Evolutionary conservation across 2,329 filamentous ascomycete species (phyloP), one percentile per base, ranked within the genome.

Genomic region (Pseudonectria foliicola): DNA sequence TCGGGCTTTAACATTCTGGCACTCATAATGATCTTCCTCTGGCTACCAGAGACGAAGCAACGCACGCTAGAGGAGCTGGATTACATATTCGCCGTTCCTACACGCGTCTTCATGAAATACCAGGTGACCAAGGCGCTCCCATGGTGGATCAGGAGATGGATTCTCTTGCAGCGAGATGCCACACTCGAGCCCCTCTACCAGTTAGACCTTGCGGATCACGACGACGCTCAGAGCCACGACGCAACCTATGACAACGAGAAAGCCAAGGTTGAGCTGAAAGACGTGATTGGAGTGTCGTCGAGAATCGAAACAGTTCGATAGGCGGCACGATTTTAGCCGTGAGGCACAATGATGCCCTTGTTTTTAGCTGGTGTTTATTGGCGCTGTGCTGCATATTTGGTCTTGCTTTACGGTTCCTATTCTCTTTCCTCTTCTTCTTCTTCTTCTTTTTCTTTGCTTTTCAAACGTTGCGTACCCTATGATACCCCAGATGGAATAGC

Each of bases 71-170:
- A 71, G 44, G 68, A 71, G 54, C 58, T 83, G 25, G 78, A 83
- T 46, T 72, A 73, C 38, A 68, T 77, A 33, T 76, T 75, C 49
- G 74, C 71, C 4, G 75, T 82, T 4, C 75, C 75, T 2, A 78
- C 73, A 6, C 58, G 67, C 14, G 67, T 63, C 33, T 77, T 76
- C 47, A 68, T 72, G 52, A 61, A 57, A 37, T 81, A 81, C 43
- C 75, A 82, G 50, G 43, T 71, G 10, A 68, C 60, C 42, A 68
- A 72, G 43, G 68, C 66, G 2, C 52, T 80, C 15, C 79, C 78
- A 0, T 82, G 69, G 61, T 82, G 73, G 70, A 54, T 76, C 48
- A 75, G 69, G 50, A 65, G 72, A 13, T 78, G 71, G 52, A 54
- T 82, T 15, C 51, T 81, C 27, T 63, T 68, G 27, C 62, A 64